Evolutionary conservation across 2,329 filamentous ascomycete genomes (phyloP).

Genomic region (Ophiostoma angusticollis): DNA sequence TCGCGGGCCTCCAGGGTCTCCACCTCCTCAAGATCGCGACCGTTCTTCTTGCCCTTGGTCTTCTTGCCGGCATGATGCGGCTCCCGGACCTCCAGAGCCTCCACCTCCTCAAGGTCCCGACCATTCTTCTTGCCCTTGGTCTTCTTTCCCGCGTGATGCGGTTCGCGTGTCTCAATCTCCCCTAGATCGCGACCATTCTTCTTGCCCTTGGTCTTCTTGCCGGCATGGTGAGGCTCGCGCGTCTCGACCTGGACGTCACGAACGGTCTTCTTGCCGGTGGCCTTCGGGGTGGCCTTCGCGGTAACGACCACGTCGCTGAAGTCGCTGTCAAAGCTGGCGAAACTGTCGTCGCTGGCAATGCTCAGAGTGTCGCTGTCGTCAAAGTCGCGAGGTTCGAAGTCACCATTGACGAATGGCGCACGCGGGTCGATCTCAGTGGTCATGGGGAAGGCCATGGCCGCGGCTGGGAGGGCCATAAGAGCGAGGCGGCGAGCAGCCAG

Average conservation of each 20-base stretch:
- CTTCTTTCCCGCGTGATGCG: slow-evolving; percentile 13
- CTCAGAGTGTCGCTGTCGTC: too few species aligned
- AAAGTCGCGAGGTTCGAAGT: slow-evolving; percentile 3
- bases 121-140: slow-evolving; percentile 1
- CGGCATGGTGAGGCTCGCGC: slow-evolving; percentile 16
- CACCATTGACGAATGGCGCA: slow-evolving; percentile 6
- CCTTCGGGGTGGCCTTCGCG: too few species aligned
- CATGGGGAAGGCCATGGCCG: slow-evolving; percentile 16
- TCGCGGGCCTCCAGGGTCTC: slow-evolving; percentile 9
- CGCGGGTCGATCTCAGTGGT: slow-evolving; percentile 10
- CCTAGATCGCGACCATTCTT: slow-evolving; percentile 4
- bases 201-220: slow-evolving; percentile 14
- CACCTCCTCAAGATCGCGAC: slow-evolving; percentile 6
- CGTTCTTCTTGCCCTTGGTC: slow-evolving; percentile 7
- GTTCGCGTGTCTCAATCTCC: slow-evolving; percentile 12
- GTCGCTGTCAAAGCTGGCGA: too few species aligned
- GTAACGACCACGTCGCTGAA: too few species aligned
- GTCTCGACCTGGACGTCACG: slow-evolving; percentile 11
- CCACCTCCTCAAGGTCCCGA: slow-evolving; percentile 3
- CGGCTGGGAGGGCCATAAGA: slow-evolving; percentile 18
- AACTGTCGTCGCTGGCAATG: too few species aligned
- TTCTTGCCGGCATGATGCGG: slow-evolving; percentile 9
- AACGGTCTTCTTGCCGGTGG: slow-evolving; percentile 8
- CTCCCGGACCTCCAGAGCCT: slow-evolving; percentile 3
- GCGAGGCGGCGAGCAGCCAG: slow-evolving; percentile 16